Conservation (phyloP, 2,329 filamentous ascomycete genomes). For the Epichloe bromicola region DNA sequence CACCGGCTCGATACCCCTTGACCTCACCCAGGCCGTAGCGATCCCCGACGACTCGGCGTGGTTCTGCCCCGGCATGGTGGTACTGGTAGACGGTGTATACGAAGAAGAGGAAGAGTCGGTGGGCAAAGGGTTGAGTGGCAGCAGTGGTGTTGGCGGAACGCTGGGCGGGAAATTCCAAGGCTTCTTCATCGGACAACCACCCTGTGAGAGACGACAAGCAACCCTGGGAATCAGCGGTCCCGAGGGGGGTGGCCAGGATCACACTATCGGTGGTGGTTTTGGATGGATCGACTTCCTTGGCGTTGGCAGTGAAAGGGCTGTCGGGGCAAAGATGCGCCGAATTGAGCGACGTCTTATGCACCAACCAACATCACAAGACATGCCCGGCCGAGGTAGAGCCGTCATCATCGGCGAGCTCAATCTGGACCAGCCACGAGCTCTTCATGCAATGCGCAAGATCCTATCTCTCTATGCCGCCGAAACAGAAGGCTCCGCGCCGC, state of each 20-base stretch:
- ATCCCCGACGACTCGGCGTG: slow-evolving; percentile 80
- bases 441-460: slow-evolving; percentile 70
- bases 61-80: slow-evolving; percentile 93
- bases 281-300: slow-evolving; percentile 97
- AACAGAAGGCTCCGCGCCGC: slow-evolving; percentile 50
- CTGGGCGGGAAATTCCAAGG: slow-evolving; percentile 88
- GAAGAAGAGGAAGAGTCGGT: slow-evolving; percentile 73
- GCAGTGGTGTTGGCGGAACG: slow-evolving; percentile 72
- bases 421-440: slow-evolving; percentile 68
- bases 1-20: slow-evolving; percentile 75
- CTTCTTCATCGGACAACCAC: slow-evolving; percentile 83
- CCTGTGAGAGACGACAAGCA: slow-evolving; percentile 69
- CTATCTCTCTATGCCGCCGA: slow-evolving; percentile 60
- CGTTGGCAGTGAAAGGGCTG: slow-evolving; percentile 75
- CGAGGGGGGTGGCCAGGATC: slow-evolving; percentile 39
- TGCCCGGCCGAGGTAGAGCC: slow-evolving; percentile 37
- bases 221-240: slow-evolving; percentile 60
- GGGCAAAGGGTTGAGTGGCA: slow-evolving; percentile 59
- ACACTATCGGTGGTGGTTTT: slow-evolving; percentile 66
- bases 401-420: slow-evolving; percentile 78
- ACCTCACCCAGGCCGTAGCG: slow-evolving; percentile 66
- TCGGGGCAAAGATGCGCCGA: slow-evolving; percentile 69
- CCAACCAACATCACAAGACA: slow-evolving; percentile 21
- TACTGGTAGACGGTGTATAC: slow-evolving; percentile 90
- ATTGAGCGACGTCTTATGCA: slow-evolving; percentile 57